Percentiles rank a stretch among this genome's conserved stretches.
Conservation (phyloP, 371 early-diverging fungal species). For the Sporodiniella umbellata region DNA sequence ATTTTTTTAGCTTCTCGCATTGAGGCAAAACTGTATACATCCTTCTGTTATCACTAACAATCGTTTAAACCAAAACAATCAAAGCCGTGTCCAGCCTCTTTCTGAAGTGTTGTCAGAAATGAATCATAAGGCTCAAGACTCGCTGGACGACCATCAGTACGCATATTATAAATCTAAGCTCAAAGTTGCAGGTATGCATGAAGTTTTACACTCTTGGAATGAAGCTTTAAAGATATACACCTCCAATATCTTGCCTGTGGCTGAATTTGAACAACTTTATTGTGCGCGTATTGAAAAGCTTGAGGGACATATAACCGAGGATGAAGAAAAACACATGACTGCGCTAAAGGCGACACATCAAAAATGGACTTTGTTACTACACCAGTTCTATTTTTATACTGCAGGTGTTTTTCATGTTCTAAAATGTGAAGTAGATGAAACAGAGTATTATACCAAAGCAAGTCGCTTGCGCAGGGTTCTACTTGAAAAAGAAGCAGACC, state of each 20-base stretch:
- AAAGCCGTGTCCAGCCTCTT: background rate
- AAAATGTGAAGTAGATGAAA: conserved; percentile 31
- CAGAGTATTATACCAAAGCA: conserved; percentile 46
- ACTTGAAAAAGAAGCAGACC: conserved; percentile 22
- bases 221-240: conserved; percentile 15
- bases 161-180: conserved; percentile 3
- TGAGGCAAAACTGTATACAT: conserved; percentile 38
- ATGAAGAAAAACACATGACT: conserved; percentile 6
- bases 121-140: background rate
- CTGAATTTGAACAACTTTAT: conserved; percentile 7
- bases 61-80: background rate
- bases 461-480: conserved; percentile 42
- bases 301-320: background rate
- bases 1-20: conserved; percentile 20
- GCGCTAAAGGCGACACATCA: background rate
- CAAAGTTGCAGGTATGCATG: conserved; percentile 32
- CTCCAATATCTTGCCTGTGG: conserved; percentile 1
- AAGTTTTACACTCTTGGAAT: conserved; percentile 18
- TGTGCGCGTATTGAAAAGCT: background rate
- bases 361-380: conserved; percentile 51
- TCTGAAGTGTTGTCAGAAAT: conserved; percentile 5
- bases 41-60: conserved; percentile 24
- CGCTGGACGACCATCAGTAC: conserved; percentile 8
- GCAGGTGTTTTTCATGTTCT: conserved; percentile 52
- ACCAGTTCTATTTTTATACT: conserved; percentile 58